These are phyloP conservation scores for Asclepias syriaca DNA, from an alignment of 257 asterid species.

Conservation along the genomic window DNA sequence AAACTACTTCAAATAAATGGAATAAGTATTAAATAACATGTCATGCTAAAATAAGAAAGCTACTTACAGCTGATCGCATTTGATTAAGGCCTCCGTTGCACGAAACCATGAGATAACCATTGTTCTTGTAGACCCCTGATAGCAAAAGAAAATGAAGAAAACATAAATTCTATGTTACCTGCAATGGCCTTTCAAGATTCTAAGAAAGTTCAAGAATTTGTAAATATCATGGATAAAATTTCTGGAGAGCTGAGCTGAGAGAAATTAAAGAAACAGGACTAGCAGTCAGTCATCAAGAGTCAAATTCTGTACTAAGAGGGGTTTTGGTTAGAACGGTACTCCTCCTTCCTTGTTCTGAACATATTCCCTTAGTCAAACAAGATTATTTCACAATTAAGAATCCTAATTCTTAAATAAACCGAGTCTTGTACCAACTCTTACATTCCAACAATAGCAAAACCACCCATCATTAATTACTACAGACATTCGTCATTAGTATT, in stretches of 20 bases:
- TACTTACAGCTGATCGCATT: conserved; percentile 93
- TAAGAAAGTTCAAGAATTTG: neutral
- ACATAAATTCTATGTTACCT: too few species aligned
- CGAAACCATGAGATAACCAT: conserved; percentile 93
- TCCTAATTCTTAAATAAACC: neutral
- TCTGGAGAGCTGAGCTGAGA: neutral
- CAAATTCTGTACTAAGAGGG: neutral
- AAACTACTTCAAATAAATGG: neutral
- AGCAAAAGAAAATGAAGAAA: conserved; percentile 12
- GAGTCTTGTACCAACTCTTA: neutral
- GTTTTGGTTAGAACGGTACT: neutral
- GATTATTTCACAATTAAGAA: neutral
- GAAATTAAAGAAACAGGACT: neutral
- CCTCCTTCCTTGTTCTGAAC: neutral
- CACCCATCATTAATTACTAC: neutral
- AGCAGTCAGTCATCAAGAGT: neutral
- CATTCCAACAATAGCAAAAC: neutral
- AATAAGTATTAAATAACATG: neutral
- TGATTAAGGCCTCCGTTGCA: conserved; percentile 99
- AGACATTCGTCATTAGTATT: neutral
- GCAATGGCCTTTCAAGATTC: neutral
- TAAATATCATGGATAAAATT: neutral
- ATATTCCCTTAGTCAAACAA: neutral
- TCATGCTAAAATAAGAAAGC: conserved; percentile 4
- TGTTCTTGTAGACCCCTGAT: conserved; percentile 89